These are phyloP conservation scores for Boletellus sp. DNA, from an alignment of 1,284 basidiomycete species.

Conservation along the genomic window DNA sequence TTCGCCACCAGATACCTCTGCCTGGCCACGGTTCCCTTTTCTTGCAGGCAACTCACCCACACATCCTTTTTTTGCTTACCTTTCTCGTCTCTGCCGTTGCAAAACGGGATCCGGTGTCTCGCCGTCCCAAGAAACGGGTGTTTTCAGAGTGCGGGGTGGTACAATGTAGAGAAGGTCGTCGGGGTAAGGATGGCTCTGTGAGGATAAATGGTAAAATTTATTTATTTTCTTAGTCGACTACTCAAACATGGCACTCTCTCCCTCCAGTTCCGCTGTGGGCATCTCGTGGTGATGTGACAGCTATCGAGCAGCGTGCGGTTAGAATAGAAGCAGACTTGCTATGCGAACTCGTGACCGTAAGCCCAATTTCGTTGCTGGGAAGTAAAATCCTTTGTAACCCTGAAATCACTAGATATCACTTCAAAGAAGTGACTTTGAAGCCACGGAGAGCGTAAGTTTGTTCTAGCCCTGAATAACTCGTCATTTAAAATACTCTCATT, in stretches of 20 bases:
- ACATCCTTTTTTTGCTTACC: slow-evolving; percentile 56
- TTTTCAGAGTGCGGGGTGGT: slow-evolving; percentile 65
- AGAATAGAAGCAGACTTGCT: slow-evolving; percentile 67
- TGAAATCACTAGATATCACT: slow-evolving; percentile 49
- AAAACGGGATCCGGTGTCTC: slow-evolving; percentile 67
- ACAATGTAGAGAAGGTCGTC: slow-evolving; percentile 23
- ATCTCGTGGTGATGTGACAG: slow-evolving; percentile 46
- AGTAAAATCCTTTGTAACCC: neutral
- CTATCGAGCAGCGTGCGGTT: slow-evolving; percentile 48
- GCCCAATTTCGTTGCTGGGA: slow-evolving; percentile 13
- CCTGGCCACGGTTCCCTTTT: slow-evolving; percentile 42
- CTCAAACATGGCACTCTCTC: neutral
- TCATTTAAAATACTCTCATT: neutral
- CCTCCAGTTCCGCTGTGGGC: slow-evolving; percentile 42
- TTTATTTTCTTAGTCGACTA: neutral
- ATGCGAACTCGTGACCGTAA: slow-evolving; percentile 60
- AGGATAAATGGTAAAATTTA: slow-evolving; percentile 24
- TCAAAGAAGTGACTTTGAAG: slow-evolving; percentile 61
- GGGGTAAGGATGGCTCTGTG: slow-evolving; percentile 13
- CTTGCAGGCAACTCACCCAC: slow-evolving; percentile 64
- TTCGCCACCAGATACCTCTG: slow-evolving; percentile 32
- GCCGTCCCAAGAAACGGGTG: slow-evolving; percentile 65
- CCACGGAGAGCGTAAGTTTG: slow-evolving; percentile 45
- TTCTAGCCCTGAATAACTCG: neutral
- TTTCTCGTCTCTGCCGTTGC: slow-evolving; percentile 63